Evolutionary conservation across 805 yeast genomes (phyloP), one percentile per base, ranked within the genome.

Genomic region (Monosporozyma siamensis): DNA sequence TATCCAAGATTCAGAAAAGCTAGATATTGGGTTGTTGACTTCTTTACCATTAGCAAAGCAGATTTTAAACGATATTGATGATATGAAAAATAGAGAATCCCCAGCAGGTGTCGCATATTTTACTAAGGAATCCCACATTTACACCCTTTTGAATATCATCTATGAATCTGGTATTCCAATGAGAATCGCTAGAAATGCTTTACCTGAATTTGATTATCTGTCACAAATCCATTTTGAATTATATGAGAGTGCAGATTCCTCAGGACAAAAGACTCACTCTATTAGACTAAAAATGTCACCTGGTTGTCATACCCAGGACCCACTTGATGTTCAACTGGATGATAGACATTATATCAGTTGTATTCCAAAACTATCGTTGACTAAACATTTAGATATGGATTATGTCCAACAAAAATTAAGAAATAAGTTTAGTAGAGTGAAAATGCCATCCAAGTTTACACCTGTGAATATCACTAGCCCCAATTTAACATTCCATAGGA

Each of bases 241-340:
- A 22, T 92, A 88, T 62, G 97, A 92, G 62, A 74, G 79, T 34
- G 78, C 78, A 24, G 92, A 84, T 49, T 72, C 75, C 27, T 68
- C 73, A 29, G 80, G 82, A 7, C 79, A 77, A 41, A 85, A 86
- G 63, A 82, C 84, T 55, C 95, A 90, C 60, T 82, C 96, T 4
- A 82, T 92, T 43, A 74, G 97, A 55, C 72, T 92, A 47, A 82
- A 90, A n/a, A 71, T 92, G 52, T 84, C 96, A 4, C 97, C 98
- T 1, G 99, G 99, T 17, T 92, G 98, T 64, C 97, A 92, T 65
- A 89, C 97, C 0, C 95, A 88, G 56, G 95, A 90, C 63, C 98
- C 99, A 22, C 71, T 92, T 49, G 99, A 92, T 65, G 95, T 94
- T 37, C 96, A 90, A 63, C 71, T 92, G 38, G 98, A 92, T 65